Base-by-base conservation (phyloP, 176 grass and related monocot genomes). In the Panicum miliaceum region DNA sequence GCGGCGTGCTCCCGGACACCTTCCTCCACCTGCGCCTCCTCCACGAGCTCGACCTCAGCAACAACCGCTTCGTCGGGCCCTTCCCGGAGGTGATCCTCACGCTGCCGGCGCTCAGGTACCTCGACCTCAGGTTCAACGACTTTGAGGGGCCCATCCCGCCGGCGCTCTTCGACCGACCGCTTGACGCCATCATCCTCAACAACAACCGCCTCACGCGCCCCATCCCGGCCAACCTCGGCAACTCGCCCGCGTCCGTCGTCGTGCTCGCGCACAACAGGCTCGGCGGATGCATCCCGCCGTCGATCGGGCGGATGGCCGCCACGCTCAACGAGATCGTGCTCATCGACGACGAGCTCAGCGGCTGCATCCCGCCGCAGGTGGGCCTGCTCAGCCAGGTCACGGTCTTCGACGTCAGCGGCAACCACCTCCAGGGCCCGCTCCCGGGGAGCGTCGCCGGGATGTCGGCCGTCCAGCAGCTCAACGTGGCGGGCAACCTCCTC, bases 11-110 rank as follows among this genome's bases (percentile, higher is more conserved):
- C 2, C 92, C 92, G 0, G 72, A 79, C 64, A 84, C 86, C 25
- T 64, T 94, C 79, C 68, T 62, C 82, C 82, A 54, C 46, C 74
- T 94, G 3, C 68, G 81, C 20, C 71, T 87, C 22, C 91, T 93
- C 81, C 84, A 87, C 60, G 91, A 93, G 88, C 91, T 93, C 64
- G 88, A 93, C 84, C 37, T 93, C 81, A 90, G 91, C 88, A 93
- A 93, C 83, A 93, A 93, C 85, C 84, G 75, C 57, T 85, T 93
- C 80, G 74, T 86, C 13, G 87, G 91, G 0, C 9, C 1, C 0
- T 93, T 93, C 85, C 91, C 91, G 0, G 22, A 22, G 0, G 77
- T 88, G 18, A 13, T 93, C 1, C 72, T 91, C 15, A 6, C 38
- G 5, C 59, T 89, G 7, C 86, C 88, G 0, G 9, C 83, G 1